Evolutionary conservation across 2,329 filamentous ascomycete species (phyloP).

Genomic region (Gnomoniopsis smithogilvyi): DNA sequence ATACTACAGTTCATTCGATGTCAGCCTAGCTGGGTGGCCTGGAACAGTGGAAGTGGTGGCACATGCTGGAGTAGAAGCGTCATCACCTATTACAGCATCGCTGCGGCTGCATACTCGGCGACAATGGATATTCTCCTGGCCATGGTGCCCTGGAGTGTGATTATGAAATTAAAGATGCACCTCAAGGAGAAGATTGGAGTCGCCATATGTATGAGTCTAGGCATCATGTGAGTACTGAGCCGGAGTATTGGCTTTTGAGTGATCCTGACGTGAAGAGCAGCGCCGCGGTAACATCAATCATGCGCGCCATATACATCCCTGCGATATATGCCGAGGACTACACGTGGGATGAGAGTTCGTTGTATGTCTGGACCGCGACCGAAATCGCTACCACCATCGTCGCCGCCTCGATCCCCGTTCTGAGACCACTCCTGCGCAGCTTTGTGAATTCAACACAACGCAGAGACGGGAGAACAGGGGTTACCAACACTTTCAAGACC

Average conservation of each 20-base stretch:
- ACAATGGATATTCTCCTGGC: constrained; percentile 29
- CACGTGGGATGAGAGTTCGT: background rate
- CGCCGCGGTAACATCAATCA: background rate
- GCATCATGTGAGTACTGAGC: constrained; percentile 24
- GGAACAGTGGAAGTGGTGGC: constrained; percentile 20
- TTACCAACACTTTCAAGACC: constrained; percentile 6
- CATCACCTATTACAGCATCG: constrained; percentile 23
- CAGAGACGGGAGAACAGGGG: background rate
- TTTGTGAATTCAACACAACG: background rate
- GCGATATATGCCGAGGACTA: background rate
- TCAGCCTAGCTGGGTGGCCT: constrained; percentile 26
- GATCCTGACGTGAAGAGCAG: background rate
- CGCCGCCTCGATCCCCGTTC: constrained; percentile 23
- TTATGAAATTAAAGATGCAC: constrained; percentile 31
- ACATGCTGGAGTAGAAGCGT: constrained; percentile 24
- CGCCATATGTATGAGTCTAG: constrained; percentile 32
- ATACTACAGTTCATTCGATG: constrained; percentile 29
- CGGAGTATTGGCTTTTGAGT: constrained; percentile 4
- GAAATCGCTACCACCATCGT: constrained; percentile 22
- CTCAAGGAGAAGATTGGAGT: constrained; percentile 31
- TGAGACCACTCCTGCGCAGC: constrained; percentile 22
- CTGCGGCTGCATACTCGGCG: constrained; percentile 25
- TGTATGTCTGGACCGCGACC: constrained; percentile 21
- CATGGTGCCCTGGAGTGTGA: constrained; percentile 28
- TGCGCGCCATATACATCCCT: background rate